Evolutionary conservation across 306 rosid genomes (phyloP), one percentile per base, ranked within the genome.

Genomic region (Prunus davidiana): DNA sequence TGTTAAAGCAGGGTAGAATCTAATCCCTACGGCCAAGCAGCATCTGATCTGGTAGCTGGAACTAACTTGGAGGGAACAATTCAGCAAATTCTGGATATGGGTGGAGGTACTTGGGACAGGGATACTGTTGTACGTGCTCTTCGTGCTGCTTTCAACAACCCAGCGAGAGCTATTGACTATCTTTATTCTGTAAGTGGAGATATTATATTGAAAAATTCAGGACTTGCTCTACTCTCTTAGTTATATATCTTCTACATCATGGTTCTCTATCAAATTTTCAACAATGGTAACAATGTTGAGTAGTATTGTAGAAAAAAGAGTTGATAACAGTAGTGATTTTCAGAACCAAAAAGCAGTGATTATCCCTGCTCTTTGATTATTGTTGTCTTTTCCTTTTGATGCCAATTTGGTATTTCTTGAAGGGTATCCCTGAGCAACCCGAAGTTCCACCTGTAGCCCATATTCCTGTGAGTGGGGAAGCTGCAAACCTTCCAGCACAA

Each of bases 401-500:
- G 49, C 60, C 11, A 57, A 24, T 49, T 57, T 67, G 3, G 12
- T 24, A 19, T 63, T 78, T 56, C 47, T 49, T 82, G 79, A 74
- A 95, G 98, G 98, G 98, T 52, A 95, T 95, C 63, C 98, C 98
- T 0, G 97, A 92, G 79, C 96, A 89, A 90, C 92, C 93, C 61
- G 97, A 90, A 73, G 90, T 78, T 79, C 91, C 96, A 67, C 85
- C 81, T 76, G 85, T 79, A 41, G 79, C 89, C 34, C 85, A 27
- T 72, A 87, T 57, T 32, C 94, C 94, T 73, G 83, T 87, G 71
- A 60, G 87, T 64, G 81, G 75, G 16, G 91, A 77, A 73, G 89
- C 86, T 12, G 72, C 83, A 27, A 77, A 79, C 71, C 80, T 89
- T 82, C 77, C 91, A 12, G 78, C 84, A 62, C 90, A 83, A 71